Evolutionary conservation across 345 rosid genomes (phyloP).

Genomic region (Linum trigynum): DNA sequence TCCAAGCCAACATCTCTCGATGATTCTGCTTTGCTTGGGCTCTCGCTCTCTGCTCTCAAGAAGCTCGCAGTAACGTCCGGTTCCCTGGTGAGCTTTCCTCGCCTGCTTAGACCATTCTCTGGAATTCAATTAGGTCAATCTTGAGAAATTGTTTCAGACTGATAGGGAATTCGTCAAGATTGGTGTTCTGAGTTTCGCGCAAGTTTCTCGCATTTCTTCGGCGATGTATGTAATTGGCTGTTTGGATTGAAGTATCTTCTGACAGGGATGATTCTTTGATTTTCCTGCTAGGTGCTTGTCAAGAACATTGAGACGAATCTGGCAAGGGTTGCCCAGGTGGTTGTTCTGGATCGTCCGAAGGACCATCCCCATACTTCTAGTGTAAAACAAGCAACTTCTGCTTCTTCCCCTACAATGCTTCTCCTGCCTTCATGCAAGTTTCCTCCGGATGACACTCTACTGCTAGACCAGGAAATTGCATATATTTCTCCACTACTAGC

Average conservation of each 20-base stretch:
- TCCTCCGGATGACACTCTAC: slow-evolving; percentile 17
- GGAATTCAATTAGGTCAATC: background rate
- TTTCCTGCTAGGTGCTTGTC: slow-evolving; percentile 40
- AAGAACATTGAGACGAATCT: slow-evolving; percentile 43
- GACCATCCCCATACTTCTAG: slow-evolving; percentile 12
- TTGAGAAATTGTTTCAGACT: slow-evolving; percentile 10
- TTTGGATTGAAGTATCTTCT: background rate
- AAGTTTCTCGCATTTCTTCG: background rate
- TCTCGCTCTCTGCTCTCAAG: slow-evolving; percentile 61
- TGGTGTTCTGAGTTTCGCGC: slow-evolving; percentile 4
- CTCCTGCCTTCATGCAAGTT: slow-evolving; percentile 49
- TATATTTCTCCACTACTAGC: slow-evolving; percentile 76
- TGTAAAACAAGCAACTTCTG: slow-evolving; percentile 14
- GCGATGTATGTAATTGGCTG: slow-evolving; percentile 1
- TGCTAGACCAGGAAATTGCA: slow-evolving; percentile 46
- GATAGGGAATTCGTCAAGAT: slow-evolving; percentile 10
- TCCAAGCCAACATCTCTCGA: slow-evolving; percentile 40
- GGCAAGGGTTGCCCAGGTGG: slow-evolving; percentile 54
- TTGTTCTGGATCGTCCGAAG: slow-evolving; percentile 74
- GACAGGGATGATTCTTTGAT: background rate
- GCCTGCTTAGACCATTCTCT: too few relatives aligned
- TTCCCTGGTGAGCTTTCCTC: slow-evolving; percentile 46
- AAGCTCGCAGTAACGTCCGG: slow-evolving; percentile 55
- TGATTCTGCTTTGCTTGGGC: slow-evolving; percentile 55
- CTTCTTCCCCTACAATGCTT: slow-evolving; percentile 33